A percentile compares a stretch with the other conserved stretches of the same genome.
phyloP scores from a whole-genome alignment of 306 rosid species.

The Fragaria ananassa region DNA sequence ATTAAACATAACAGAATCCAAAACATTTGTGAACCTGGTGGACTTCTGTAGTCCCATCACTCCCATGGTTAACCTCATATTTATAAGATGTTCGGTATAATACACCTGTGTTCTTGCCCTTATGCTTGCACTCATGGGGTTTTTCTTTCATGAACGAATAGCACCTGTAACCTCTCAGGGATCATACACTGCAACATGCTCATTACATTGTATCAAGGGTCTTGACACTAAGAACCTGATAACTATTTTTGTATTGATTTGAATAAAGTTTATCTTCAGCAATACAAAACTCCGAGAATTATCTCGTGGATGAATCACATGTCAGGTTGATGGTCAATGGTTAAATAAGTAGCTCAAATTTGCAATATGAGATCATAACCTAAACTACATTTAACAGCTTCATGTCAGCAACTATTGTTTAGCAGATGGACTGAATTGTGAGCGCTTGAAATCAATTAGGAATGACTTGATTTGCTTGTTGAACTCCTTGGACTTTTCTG shows the following conservation, averaged over 20 bases:
- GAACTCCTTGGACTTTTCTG: constrained; percentile 61
- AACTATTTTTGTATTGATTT: background rate
- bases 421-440: constrained; percentile 16
- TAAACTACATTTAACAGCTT: background rate
- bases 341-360: background rate
- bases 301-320: background rate
- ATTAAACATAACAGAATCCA: background rate
- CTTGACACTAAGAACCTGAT: background rate
- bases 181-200: background rate
- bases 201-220: background rate
- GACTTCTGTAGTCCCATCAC: background rate
- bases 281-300: background rate
- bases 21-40: constrained; percentile 2
- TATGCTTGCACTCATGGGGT: background rate
- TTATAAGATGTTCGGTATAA: background rate
- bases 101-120: background rate
- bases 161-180: background rate
- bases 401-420: constrained; percentile 2
- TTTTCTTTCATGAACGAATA: background rate
- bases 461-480: constrained; percentile 48
- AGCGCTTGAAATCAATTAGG: constrained; percentile 31
- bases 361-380: background rate
- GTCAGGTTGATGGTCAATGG: background rate
- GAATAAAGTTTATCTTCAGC: background rate
- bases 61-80: background rate